Evolutionary conservation across 2,329 filamentous ascomycete genomes (phyloP).

Genomic region (Nemania abortiva): DNA sequence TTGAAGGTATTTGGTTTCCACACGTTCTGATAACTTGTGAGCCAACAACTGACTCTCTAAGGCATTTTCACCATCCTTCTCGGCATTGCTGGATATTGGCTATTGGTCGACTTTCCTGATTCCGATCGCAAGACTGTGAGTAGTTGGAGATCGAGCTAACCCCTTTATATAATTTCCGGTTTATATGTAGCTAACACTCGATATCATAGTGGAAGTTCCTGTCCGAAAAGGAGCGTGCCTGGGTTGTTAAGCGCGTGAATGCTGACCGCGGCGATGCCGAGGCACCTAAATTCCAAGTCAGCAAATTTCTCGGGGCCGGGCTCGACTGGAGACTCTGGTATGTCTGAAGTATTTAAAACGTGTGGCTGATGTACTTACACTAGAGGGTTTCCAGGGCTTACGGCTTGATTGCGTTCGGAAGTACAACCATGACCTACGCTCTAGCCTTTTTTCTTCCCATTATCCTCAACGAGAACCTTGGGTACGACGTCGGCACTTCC

Average conservation of each 20-base stretch:
- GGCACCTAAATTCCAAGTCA: slow-evolving; percentile 59
- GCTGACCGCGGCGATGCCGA: slow-evolving; percentile 61
- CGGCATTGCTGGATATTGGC: slow-evolving; percentile 53
- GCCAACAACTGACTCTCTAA: slow-evolving; percentile 51
- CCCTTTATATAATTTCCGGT: not conserved
- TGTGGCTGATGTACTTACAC: slow-evolving; percentile 60
- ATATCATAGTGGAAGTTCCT: slow-evolving; percentile 55
- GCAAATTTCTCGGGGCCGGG: slow-evolving; percentile 53
- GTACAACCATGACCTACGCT: slow-evolving; percentile 79
- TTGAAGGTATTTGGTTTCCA: slow-evolving; percentile 57
- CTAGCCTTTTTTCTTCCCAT: slow-evolving; percentile 84
- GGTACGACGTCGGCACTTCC: slow-evolving; percentile 71
- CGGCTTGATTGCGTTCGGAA: slow-evolving; percentile 71
- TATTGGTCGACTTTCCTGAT: slow-evolving; percentile 65
- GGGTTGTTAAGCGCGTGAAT: slow-evolving; percentile 57
- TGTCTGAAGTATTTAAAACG: slow-evolving; percentile 35
- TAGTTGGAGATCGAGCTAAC: not conserved
- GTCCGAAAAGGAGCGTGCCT: slow-evolving; percentile 53
- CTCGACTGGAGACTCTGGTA: slow-evolving; percentile 60
- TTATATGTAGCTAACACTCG: slow-evolving; percentile 2
- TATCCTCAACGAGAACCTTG: slow-evolving; percentile 73
- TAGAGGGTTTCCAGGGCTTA: slow-evolving; percentile 64
- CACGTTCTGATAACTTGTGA: not conserved
- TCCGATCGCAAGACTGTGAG: slow-evolving; percentile 51
- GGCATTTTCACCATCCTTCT: slow-evolving; percentile 67